These are phyloP conservation scores for sweet orange (Citrus sinensis) DNA, from an alignment of 345 rosid genomes.

Conservation along the genomic window DVS_A1.0 CM039169.1:1989001-1989500, in stretches of 20 bases:
- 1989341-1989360: slow-evolving; percentile 53
- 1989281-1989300: slow-evolving; percentile 68
- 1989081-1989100: too few species aligned
- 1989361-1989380: not conserved
- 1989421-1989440: slow-evolving; percentile 7
- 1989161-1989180: too few species aligned
- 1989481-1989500: slow-evolving; percentile 75
- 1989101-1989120: not conserved
- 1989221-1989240: not conserved
- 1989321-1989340: slow-evolving; percentile 78
- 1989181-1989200: too few species aligned
- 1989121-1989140: not conserved
- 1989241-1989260: slow-evolving; percentile 40
- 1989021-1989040: too few species aligned
- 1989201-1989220: too few species aligned
- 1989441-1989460: slow-evolving; percentile 47
- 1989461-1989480: slow-evolving; percentile 60
- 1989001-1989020: too few species aligned
- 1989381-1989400: not conserved
- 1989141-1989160: not conserved
- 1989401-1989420: not conserved
- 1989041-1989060: too few species aligned
- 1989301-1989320: slow-evolving; percentile 69
- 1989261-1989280: slow-evolving; percentile 55
- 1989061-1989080: too few species aligned